Conservation (phyloP, 176 grass and related monocot genomes). For the Coix lacrymajobi region DNA sequence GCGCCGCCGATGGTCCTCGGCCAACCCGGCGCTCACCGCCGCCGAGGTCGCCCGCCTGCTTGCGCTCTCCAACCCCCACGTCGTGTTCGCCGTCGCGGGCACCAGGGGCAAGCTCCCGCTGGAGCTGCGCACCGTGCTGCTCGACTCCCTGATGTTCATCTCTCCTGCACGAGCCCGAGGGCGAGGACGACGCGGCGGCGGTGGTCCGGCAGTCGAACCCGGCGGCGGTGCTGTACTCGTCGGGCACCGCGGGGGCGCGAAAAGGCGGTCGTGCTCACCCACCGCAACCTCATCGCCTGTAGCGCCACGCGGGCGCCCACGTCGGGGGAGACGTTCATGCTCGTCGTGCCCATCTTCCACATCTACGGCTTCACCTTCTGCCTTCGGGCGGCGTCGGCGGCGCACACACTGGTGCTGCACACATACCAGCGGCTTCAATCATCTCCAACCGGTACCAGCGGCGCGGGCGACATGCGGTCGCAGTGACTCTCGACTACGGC, state of each 20-base stretch:
- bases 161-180: not conserved
- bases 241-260: too few species aligned
- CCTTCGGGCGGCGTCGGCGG: slow-evolving; percentile 4
- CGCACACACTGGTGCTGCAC: slow-evolving; percentile 28
- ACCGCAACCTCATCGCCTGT: too few species aligned
- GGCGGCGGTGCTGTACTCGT: too few species aligned
- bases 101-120: slow-evolving; percentile 19
- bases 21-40: slow-evolving; percentile 44
- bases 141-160: slow-evolving; percentile 30
- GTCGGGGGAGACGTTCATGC: slow-evolving; percentile 4
- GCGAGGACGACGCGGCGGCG: not conserved
- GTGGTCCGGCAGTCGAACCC: slow-evolving; percentile 30
- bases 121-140: not conserved
- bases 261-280: too few species aligned
- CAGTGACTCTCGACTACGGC: too few species aligned
- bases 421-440: too few species aligned
- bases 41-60: slow-evolving; percentile 24
- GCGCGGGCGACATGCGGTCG: too few species aligned
- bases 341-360: slow-evolving; percentile 52
- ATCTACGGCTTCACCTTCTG: slow-evolving; percentile 41
- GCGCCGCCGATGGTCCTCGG: too few species aligned
- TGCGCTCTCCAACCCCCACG: slow-evolving; percentile 33
- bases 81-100: slow-evolving; percentile 31
- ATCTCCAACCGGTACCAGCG: too few species aligned
- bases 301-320: too few species aligned